Conservation (phyloP, 768 basidiomycete genomes). For the Lentinula raphanica region DNA sequence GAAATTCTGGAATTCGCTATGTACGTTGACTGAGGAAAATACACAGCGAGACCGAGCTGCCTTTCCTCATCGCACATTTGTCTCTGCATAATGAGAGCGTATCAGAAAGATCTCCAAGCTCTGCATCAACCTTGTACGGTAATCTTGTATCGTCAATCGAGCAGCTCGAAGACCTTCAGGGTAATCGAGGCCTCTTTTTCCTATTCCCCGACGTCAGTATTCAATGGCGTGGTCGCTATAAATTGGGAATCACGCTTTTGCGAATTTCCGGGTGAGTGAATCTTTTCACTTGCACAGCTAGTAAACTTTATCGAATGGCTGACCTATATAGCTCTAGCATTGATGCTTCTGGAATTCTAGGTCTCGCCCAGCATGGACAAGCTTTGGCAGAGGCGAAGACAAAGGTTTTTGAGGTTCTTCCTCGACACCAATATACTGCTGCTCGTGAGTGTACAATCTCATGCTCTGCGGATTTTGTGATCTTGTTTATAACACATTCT, state of each 20-base stretch:
- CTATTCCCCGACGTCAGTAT: conserved; percentile 90
- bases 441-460: conserved; percentile 53
- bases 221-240: conserved; percentile 69
- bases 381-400: conserved; percentile 72
- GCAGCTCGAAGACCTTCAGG: conserved; percentile 73
- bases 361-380: conserved; percentile 53
- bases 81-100: conserved; percentile 73
- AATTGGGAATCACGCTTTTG: conserved; percentile 68
- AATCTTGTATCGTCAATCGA: conserved; percentile 81
- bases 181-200: conserved; percentile 80
- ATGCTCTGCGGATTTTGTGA: conserved; percentile 2
- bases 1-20: conserved; percentile 19
- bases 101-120: conserved; percentile 32
- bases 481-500: conserved; percentile 9
- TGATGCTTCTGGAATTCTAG: conserved; percentile 46
- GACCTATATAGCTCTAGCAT: conserved; percentile 25
- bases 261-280: conserved; percentile 66
- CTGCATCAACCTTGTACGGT: conserved; percentile 69
- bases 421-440: conserved; percentile 69
- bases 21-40: conserved; percentile 7
- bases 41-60: conserved; percentile 80
- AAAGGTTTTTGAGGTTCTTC: conserved; percentile 71
- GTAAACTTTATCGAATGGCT: conserved; percentile 12
- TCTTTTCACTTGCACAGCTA: conserved; percentile 10
- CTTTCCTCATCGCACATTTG: conserved; percentile 82